Base-by-base conservation (phyloP, 495 filamentous ascomycete genomes). In the Penicillium atrosanguineum region DNA sequence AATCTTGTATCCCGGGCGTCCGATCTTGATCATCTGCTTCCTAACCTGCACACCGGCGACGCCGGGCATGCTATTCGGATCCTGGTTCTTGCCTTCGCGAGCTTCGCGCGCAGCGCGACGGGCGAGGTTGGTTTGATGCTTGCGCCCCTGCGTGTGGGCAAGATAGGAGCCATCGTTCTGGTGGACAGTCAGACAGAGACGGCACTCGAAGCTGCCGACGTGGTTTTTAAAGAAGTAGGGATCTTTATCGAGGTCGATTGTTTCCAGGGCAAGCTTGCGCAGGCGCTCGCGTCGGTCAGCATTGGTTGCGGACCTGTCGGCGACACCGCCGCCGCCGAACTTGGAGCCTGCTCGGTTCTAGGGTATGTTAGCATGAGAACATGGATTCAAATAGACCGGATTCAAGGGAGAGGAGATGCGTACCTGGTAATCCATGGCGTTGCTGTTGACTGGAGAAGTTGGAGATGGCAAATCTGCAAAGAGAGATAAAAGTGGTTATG, bases 171-270 rank as follows among this genome's bases (percentile, higher is more conserved):
- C 94, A 76, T 99, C 94, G 73, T 99, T 99, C 64, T 99, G 94
- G 79, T 99, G 94, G n/a, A 97, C 95, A 3, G 94, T 99, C 28
- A 99, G 78, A 62, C 94, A 99, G 38, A 99, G 87, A 15, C 95
- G 90, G 69, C 94, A 99, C 69, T 99, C 94, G 76, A 97, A 99
- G 70, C 87, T 93, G 57, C 94, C 94, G 58, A 97, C 90, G 64
- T 99, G 94, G 77, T 99, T 99, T 68, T 95, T 96, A 88, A 99
- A 97, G 82, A 99, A 96, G 80, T 97, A 99, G 0, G 94, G 94
- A 76, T 99, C 94, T 75, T 97, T 97, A 69, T 97, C 95, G 42
- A 99, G 86, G 73, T 99, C 95, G 79, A 99, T 99, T 18, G 89
- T 91, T 76, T 99, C 94, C 57, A 99, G 88, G 12, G 94, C 94